Base-by-base conservation (phyloP, 2,329 filamentous ascomycete species). In the Fusarium floridanum region DNA sequence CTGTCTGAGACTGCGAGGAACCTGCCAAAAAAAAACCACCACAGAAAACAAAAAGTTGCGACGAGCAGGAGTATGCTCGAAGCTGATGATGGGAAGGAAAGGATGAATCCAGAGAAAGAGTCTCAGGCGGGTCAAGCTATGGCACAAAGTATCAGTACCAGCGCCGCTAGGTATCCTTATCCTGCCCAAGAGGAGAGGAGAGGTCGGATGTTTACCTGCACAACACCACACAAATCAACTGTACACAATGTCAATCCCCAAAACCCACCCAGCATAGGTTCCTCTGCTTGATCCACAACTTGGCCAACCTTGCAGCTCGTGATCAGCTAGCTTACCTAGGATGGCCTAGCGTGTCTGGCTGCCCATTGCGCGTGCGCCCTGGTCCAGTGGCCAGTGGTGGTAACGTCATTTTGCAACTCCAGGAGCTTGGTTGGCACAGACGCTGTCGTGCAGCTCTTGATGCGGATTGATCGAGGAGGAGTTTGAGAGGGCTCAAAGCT, bases 351-450 rank as follows among this genome's bases (percentile, higher is more conserved):
- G 73, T 69, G 67, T 71, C 73, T 69, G 64, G 67, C 64, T 62
- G 70, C 60, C 57, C 45, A 48, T 71, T 53, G 70, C 77, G 76
- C 74, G 77, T 78, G 77, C 70, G 72, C 64, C 53, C 60, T 61
- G 17, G 61, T 66, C 71, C 68, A 69, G 68, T 56, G 50, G 55
- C 71, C 68, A 69, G 68, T 56, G 50, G 55, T 62, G 55, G 64
- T 60, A 75, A 78, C 77, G 77, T 78, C 77, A 78, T 77, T 74
- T 57, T 70, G 71, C 71, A 70, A 68, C 61, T 48, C 37, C 61
- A 57, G 53, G 56, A 64, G 68, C 70, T 75, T 71, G 64, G 64
- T 74, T 76, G 70, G 63, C 61, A 74, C 32, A 63, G 70, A 65
- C 57, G 60, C 59, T 68, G 67, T 67, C 63, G 61, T 66, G 53